phyloP scores from a whole-genome alignment of 192 early-diverging fungal species.

The Backusella australiensis region DNA sequence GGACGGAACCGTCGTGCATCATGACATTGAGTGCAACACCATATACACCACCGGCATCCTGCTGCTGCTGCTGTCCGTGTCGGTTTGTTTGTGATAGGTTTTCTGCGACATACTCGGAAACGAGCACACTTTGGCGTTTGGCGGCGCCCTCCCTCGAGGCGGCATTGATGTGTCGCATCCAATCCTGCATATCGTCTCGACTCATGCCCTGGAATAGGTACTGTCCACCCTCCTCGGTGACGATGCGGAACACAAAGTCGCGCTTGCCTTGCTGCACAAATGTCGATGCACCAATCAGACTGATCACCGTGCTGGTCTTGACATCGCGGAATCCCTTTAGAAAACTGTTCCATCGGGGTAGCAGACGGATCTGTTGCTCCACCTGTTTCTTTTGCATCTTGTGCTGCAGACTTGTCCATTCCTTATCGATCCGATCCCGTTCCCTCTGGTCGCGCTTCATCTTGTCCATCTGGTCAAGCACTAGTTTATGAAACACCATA shows the following conservation, averaged over 20 bases:
- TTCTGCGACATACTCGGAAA: conserved; percentile 40
- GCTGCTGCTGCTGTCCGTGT: neutral
- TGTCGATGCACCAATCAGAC: conserved; percentile 66
- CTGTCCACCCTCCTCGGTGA: conserved; percentile 75
- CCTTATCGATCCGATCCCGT: conserved; percentile 57
- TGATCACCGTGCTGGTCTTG: conserved; percentile 48
- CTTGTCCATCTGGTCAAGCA: conserved; percentile 61
- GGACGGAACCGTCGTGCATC: conserved; percentile 53
- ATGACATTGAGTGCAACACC: conserved; percentile 60
- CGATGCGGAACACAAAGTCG: conserved; percentile 69
- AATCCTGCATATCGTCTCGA: conserved; percentile 67
- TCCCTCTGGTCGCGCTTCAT: conserved; percentile 63
- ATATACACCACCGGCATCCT: conserved; percentile 34
- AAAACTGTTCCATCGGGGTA: conserved; percentile 36
- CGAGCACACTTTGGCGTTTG: conserved; percentile 63
- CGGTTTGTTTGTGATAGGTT: neutral
- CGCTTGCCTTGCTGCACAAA: conserved; percentile 58
- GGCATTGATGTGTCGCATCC: conserved; percentile 63
- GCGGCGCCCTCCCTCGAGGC: conserved; percentile 66
- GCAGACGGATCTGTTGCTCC: conserved; percentile 36
- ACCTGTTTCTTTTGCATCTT: conserved; percentile 42
- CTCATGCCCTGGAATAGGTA: conserved; percentile 67
- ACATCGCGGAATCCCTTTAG: neutral
- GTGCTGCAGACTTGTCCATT: conserved; percentile 52
- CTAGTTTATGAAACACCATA: conserved; percentile 43